Evolutionary conservation across 208 protist species (phyloP).

Genomic region (Vickermania ingenoplastis): DNA sequence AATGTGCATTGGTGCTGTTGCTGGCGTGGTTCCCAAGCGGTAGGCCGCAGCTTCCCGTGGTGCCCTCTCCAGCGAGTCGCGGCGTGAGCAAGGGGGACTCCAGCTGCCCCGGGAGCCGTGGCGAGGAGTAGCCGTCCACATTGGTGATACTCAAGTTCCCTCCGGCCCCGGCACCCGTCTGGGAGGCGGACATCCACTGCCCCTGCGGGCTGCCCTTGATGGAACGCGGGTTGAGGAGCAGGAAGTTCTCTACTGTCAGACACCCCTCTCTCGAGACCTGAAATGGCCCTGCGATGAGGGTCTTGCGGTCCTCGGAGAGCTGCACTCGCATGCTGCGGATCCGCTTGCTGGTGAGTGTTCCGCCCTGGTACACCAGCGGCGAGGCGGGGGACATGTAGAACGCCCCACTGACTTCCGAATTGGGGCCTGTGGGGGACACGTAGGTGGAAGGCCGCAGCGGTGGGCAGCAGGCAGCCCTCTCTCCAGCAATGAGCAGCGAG

Average conservation of each 20-base stretch:
- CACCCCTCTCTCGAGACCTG: conserved; percentile 64
- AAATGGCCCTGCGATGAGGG: conserved; percentile 62
- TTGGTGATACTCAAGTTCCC: background rate
- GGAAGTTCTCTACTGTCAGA: conserved; percentile 68
- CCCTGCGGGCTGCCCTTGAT: background rate
- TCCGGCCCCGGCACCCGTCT: background rate
- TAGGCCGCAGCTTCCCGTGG: background rate
- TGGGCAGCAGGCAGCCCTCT: background rate
- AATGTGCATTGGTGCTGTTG: too few species aligned
- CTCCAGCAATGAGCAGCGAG: background rate
- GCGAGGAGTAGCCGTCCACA: background rate
- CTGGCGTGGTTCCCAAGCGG: too few species aligned
- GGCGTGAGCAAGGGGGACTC: background rate
- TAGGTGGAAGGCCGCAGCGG: background rate
- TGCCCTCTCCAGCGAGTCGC: background rate
- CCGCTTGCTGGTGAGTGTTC: background rate
- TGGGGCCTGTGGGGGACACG: background rate
- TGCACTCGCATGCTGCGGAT: conserved; percentile 10
- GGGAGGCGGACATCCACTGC: background rate
- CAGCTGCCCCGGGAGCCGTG: background rate
- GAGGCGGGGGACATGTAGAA: background rate
- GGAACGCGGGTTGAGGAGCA: conserved; percentile 49
- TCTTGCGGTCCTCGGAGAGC: conserved; percentile 42
- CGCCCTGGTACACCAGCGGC: background rate
- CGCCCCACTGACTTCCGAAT: background rate